Conservation (phyloP, 192 early-diverging fungal genomes). For the Coemansia sp. region DNA sequence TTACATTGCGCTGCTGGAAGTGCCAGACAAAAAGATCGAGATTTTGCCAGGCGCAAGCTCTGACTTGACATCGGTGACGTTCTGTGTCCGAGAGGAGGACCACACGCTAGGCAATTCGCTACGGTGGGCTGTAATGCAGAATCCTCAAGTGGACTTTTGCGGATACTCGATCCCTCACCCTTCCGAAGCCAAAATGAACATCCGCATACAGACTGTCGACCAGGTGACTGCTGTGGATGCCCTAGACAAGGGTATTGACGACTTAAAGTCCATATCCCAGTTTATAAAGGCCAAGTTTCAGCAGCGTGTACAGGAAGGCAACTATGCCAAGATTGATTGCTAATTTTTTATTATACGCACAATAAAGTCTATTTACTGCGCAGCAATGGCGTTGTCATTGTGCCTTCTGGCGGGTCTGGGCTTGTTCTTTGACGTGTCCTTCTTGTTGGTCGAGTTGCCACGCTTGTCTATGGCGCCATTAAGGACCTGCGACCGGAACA, state of each 20-base stretch:
- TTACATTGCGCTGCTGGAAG: constrained; percentile 43
- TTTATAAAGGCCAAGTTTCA: constrained; percentile 66
- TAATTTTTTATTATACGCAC: not conserved
- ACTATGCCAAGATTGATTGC: constrained; percentile 47
- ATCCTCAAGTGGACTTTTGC: constrained; percentile 86
- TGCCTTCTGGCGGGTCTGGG: constrained; percentile 28
- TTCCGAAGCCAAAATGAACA: constrained; percentile 84
- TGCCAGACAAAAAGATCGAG: constrained; percentile 41
- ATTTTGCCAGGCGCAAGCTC: constrained; percentile 57
- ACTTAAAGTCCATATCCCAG: constrained; percentile 69
- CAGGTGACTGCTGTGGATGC: constrained; percentile 78
- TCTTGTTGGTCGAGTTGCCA: constrained; percentile 32
- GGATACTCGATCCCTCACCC: constrained; percentile 98
- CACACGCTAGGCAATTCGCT: constrained; percentile 95
- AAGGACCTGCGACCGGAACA: constrained; percentile 87
- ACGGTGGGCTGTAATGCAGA: constrained; percentile 92
- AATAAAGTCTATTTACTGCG: constrained; percentile 7
- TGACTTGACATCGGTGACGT: constrained; percentile 80
- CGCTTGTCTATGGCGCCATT: constrained; percentile 89
- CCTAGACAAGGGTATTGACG: constrained; percentile 81
- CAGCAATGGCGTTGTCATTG: constrained; percentile 26
- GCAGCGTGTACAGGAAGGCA: constrained; percentile 57
- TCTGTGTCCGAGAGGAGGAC: constrained; percentile 88
- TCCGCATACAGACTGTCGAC: constrained; percentile 89
- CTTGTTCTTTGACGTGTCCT: constrained; percentile 27